Conservation (phyloP, 1,284 basidiomycete genomes). For the Pseudozyma sp. region DNA sequence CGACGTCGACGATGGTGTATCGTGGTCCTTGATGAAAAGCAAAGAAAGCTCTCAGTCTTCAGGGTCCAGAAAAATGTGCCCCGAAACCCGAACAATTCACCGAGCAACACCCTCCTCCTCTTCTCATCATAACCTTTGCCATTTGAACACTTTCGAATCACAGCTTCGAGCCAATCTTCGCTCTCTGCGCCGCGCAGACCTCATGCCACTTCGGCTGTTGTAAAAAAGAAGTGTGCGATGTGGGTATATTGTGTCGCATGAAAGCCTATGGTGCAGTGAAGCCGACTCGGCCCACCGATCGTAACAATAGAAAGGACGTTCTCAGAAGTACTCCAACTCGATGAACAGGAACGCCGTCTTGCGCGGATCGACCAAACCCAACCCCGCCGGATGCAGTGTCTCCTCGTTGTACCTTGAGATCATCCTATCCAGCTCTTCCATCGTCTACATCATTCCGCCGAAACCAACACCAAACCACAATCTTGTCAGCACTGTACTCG, state of each 20-base stretch:
- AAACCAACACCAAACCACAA: background rate
- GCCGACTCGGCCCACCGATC: too few species aligned
- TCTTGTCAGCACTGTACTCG: too few species aligned
- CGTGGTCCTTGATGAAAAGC: background rate
- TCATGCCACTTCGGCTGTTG: too few species aligned
- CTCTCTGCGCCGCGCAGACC: too few species aligned
- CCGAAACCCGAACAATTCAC: conserved; percentile 7
- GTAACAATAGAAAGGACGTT: too few species aligned
- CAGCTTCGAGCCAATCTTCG: too few species aligned
- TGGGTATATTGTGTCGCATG: too few species aligned
- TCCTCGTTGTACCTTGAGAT: conserved; percentile 77
- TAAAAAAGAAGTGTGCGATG: too few species aligned
- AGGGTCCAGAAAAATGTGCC: background rate
- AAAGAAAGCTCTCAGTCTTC: background rate
- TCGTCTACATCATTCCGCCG: conserved; percentile 73
- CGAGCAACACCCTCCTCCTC: background rate
- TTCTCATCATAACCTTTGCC: background rate
- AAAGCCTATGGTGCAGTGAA: too few species aligned
- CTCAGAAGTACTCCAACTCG: conserved; percentile 69
- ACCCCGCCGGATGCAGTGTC: conserved; percentile 81
- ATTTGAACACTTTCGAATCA: too few species aligned
- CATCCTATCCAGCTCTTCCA: conserved; percentile 75
- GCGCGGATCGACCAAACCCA: conserved; percentile 83
- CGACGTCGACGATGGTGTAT: background rate
- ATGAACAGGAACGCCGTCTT: conserved; percentile 82